Base-by-base conservation (phyloP, 345 rosid genomes). In the Microcos paniculata region DNA sequence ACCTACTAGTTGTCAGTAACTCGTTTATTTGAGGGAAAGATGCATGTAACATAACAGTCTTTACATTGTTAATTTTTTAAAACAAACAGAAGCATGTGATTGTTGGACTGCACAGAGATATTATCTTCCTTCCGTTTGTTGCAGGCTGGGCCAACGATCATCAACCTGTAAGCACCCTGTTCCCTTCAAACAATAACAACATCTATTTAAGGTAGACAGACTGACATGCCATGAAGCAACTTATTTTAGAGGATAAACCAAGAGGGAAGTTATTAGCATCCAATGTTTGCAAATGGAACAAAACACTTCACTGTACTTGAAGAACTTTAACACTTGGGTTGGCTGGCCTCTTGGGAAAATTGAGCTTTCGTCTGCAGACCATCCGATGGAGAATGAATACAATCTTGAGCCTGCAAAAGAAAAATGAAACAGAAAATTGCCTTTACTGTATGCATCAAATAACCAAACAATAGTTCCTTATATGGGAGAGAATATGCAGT, bases 331-430 rank as follows among this genome's bases (percentile, higher is more conserved):
- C 81, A 79, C 93, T 90, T 73, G 97, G 94, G 81, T 81, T 62
- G 89, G 80, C 72, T 83, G 91, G 74, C 93, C 90, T 84, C 84
- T 90, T 3, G 84, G 90, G 71, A 75, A 70, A 76, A 90, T 83
- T 52, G 84, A 86, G 74, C 87, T 89, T 82, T 82, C 78, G 45
- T 89, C 88, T 48, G 83, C 88, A 30, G 86, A 86, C 72, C 88
- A 84, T 71, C 94, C 93, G 49, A 92, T 62, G 35, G 94, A 84
- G 83, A 87, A 90, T 77, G 97, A 68, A 82, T 81, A 48, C 88
- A 86, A 92, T 92, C 97, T 82, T 92, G 90, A 88, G 90, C 94
- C 97, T 92, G 85, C 72, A 73, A 80, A 40, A 64, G n/a, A n/a
- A n/a, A n/a, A 16, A 15, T 1, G 4, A 38, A 15, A 21, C 0